Evolutionary conservation across 805 yeast species (phyloP), one percentile per base, ranked within the genome.

Genomic region (Brettanomyces custersianus): DNA sequence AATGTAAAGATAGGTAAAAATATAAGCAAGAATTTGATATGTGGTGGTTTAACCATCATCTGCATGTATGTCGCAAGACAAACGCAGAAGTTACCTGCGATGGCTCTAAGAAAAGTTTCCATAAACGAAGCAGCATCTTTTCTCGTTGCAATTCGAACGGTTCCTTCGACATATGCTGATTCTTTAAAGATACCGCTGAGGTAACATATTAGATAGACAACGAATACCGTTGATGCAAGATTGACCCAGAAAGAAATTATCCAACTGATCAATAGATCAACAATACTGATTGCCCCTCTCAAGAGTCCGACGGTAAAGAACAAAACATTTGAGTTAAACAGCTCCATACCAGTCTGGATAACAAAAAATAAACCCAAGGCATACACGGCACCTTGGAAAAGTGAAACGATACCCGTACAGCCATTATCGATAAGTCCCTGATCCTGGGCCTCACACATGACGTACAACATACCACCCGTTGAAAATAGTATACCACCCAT

Each of bases 51-150:
- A 5, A 81, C 82, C 77, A 83, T 71, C 28, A 84, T 60, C 51
- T 83, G 94, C 32, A 83, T 57, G 56, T 80, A 83, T 7, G 82
- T 76, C 2, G 87, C 94, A 20, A 83, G 57, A 37, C 80, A 72
- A 19, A 84, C 94, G 47, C 67, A 79, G 50, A 82, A 83, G 55
- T 84, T 84, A 22, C 92, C 87, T 1, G 81, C 86, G 25, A 80
- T 66, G 7, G 74, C 84, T 47, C 73, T 78, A n/a, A 84, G 42
- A 33, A 84, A 67, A 1, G 80, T 79, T 47, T 82, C 66, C 38
- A 72, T 68, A 49, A 83, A 83, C 1, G 74, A 44, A 35, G 48
- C 65, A 0, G 59, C 43, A 9, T 59, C 56, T 35, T 73, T 70
- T 28, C 65, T 58, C 25, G 59, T 60, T 10, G 71, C 70, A 12